Evolutionary conservation across 106 monocot genomes (phyloP).

Genomic region (Xerophyta viscosa): DNA sequence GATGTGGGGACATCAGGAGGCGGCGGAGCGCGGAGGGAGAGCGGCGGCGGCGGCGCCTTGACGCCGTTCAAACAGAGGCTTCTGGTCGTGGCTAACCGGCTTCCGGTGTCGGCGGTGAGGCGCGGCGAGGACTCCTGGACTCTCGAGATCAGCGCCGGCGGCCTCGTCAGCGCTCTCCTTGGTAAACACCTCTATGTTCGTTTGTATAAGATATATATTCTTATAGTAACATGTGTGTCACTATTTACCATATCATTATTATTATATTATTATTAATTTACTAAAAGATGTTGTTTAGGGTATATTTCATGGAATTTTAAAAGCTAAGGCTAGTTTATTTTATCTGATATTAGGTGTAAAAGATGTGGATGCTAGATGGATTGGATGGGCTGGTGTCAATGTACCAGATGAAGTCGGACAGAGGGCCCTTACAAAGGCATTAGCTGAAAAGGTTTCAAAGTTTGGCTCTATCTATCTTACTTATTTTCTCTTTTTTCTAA

Average conservation of each 20-base stretch:
- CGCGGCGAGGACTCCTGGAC: constrained; percentile 84
- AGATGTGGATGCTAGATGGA: constrained; percentile 97
- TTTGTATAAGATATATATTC: no score
- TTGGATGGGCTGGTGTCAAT: constrained; percentile 98
- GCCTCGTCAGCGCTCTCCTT: constrained; percentile 87
- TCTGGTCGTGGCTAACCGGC: constrained; percentile 85
- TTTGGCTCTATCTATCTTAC: not conserved
- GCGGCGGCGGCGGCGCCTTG: not conserved
- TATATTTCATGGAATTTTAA: no score
- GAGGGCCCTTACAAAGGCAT: constrained; percentile 70
- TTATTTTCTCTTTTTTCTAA: not conserved
- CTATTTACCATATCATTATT: not conserved
- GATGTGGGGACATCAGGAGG: constrained; percentile 1
- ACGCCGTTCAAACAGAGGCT: constrained; percentile 65
- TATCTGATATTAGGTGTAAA: constrained; percentile 95
- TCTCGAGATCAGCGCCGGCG: constrained; percentile 90
- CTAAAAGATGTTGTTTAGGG: no score
- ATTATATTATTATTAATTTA: not conserved
- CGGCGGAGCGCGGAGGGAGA: constrained; percentile 17
- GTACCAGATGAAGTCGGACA: constrained; percentile 91
- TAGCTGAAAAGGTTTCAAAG: constrained; percentile 72
- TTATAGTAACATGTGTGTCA: no score
- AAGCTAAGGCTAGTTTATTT: no score
- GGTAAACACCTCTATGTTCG: no score
- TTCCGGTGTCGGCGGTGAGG: constrained; percentile 86